Base-by-base conservation (phyloP, 495 filamentous ascomycete genomes). In the Clavariopsis aquatica region DNA sequence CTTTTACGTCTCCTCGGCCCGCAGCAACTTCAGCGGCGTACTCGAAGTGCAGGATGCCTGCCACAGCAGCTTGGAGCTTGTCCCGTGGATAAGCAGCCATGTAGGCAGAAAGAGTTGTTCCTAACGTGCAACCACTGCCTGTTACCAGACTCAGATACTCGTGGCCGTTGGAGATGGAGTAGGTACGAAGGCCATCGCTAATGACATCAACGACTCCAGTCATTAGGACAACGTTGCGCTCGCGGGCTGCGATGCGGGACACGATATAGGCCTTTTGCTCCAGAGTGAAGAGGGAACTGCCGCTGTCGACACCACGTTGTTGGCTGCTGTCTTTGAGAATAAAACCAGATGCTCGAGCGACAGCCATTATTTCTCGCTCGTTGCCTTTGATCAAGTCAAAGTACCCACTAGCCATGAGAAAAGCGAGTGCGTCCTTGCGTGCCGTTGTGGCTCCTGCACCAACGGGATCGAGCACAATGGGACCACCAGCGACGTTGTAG, bases 361-460 rank as follows among this genome's bases (percentile, higher is more conserved):
- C 83, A n/a, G 88, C 85, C 28, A 80, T 77, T 60, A 98, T 93
- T 75, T 98, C 94, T 52, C 87, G 85, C 74, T 95, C 93, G 72
- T 98, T 98, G 26, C 94, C 94, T 75, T 97, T 98, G 75, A 98
- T 91, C 22, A 96, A 80, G 74, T 89, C 85, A 65, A 94, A 89
- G 71, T 90, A 89, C 29, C 91, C 91, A 7, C 77, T 82, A 0
- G 82, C 79, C 74, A 96, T 78, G n/a, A 98, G 82, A 12, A 81
- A 81, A 38, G 84, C 85, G 34, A 94, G 84, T 0, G 90, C 87
- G 0, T 81, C 79, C 27, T 88, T 85, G 26, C 94, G 84, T 13
- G 90, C 80, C 2, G 79, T 64, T 1, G 93, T 97, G 7, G 94
- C 94, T 22, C 91, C 93, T 10, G 87, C 91, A 19, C 94, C 94